phyloP scores from a whole-genome alignment of 371 early-diverging fungal species.

The Actinomortierella ambigua region DNA sequence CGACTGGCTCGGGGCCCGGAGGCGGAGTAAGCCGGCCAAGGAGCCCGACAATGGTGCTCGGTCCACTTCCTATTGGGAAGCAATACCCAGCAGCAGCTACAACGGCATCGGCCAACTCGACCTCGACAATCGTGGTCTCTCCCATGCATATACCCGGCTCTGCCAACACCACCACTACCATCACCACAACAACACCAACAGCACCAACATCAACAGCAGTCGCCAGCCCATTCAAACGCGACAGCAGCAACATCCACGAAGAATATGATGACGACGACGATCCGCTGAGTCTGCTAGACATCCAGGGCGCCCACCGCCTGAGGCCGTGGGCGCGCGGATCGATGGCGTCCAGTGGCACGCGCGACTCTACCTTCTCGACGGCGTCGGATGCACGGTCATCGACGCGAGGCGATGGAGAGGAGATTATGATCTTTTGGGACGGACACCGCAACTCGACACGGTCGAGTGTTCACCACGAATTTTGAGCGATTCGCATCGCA shows the following conservation, averaged over 20 bases:
- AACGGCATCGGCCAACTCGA: neutral
- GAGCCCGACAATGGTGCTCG: slow-evolving; percentile 22
- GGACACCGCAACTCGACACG: slow-evolving; percentile 16
- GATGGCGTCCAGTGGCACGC: slow-evolving; percentile 11
- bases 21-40: too few relatives aligned
- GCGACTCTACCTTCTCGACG: slow-evolving; percentile 27
- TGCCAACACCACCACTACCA: neutral
- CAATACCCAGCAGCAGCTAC: too few relatives aligned
- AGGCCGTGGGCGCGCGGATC: slow-evolving; percentile 24
- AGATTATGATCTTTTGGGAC: slow-evolving; percentile 46
- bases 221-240: too few relatives aligned
- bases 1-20: too few relatives aligned
- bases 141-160: neutral
- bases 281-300: neutral
- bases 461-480: too few relatives aligned
- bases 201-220: slow-evolving; percentile 7
- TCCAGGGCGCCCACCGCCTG: slow-evolving; percentile 11
- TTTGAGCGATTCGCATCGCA: too few relatives aligned
- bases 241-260: neutral
- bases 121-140: slow-evolving; percentile 2
- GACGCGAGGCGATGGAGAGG: slow-evolving; percentile 38
- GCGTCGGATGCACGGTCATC: slow-evolving; percentile 21
- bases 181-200: slow-evolving; percentile 7
- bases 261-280: neutral
- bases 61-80: slow-evolving; percentile 19